phyloP scores from a whole-genome alignment of 345 rosid species.

The Salix suchowensis region DNA sequence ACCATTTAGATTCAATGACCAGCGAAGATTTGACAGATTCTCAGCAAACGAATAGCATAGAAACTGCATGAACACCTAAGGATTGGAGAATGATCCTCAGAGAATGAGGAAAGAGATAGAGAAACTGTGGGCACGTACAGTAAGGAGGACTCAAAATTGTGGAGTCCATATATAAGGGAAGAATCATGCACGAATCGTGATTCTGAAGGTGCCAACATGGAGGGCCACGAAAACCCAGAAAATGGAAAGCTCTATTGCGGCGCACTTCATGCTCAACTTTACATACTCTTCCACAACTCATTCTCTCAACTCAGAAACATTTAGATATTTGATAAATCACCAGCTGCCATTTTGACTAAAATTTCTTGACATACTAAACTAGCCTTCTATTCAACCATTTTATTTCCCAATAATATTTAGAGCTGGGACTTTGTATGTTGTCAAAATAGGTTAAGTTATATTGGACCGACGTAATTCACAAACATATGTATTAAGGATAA shows the following conservation, averaged over 20 bases:
- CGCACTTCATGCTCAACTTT: constrained; percentile 43
- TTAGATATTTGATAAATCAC: background rate
- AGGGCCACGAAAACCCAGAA: constrained; percentile 13
- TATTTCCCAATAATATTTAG: no score
- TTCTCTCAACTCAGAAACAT: background rate
- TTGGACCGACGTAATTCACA: no score
- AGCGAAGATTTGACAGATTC: background rate
- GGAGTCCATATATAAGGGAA: background rate
- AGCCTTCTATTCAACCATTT: background rate
- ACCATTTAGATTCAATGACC: background rate
- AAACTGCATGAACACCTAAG: background rate
- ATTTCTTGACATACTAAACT: background rate
- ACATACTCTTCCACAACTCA: constrained; percentile 14
- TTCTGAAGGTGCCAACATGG: constrained; percentile 8
- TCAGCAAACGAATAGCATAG: background rate
- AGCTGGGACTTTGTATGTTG: no score
- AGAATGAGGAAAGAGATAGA: background rate
- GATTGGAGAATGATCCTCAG: background rate
- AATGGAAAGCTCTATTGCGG: constrained; percentile 34
- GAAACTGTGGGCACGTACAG: background rate
- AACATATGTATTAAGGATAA: no score
- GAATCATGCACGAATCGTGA: background rate
- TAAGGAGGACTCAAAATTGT: background rate
- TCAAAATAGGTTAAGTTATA: no score
- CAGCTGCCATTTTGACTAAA: constrained; percentile 13